Percentiles rank a stretch among this genome's conserved stretches.
Conservation (phyloP, 208 protist genomes). For the Trypanosoma conorhini region DNA sequence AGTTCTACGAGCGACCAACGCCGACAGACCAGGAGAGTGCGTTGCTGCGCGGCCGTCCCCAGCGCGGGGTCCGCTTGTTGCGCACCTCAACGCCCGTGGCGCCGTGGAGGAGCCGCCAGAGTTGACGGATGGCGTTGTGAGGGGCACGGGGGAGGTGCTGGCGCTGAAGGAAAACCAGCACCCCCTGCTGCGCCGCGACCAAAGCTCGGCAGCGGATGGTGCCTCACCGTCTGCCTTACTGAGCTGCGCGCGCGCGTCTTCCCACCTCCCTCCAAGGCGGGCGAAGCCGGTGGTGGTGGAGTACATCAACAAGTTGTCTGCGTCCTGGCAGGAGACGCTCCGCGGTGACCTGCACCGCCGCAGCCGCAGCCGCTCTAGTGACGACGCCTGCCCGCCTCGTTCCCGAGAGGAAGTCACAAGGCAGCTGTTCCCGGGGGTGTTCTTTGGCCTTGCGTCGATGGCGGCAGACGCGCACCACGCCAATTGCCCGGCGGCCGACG, state of each 20-base stretch:
- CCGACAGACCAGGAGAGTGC: background rate
- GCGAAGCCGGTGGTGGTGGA: conserved; percentile 28
- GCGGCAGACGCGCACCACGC: background rate
- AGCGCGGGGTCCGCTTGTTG: too few relatives aligned
- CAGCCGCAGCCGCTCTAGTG: background rate
- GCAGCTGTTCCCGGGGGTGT: conserved; percentile 16
- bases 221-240: background rate
- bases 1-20: background rate
- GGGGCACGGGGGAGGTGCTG: background rate
- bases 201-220: background rate
- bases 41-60: background rate
- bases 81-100: background rate
- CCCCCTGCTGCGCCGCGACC: background rate
- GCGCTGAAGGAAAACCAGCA: background rate
- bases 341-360: background rate
- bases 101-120: background rate
- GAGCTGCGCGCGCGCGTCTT: background rate
- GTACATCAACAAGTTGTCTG: conserved; percentile 19
- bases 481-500: background rate
- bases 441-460: background rate
- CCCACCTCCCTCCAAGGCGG: background rate
- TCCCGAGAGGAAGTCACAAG: background rate
- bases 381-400: background rate
- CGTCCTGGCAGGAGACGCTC: conserved; percentile 20
- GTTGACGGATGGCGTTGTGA: background rate